phyloP scores from a whole-genome alignment of 1,284 basidiomycete genomes.

The Leccinum fallax region DNA sequence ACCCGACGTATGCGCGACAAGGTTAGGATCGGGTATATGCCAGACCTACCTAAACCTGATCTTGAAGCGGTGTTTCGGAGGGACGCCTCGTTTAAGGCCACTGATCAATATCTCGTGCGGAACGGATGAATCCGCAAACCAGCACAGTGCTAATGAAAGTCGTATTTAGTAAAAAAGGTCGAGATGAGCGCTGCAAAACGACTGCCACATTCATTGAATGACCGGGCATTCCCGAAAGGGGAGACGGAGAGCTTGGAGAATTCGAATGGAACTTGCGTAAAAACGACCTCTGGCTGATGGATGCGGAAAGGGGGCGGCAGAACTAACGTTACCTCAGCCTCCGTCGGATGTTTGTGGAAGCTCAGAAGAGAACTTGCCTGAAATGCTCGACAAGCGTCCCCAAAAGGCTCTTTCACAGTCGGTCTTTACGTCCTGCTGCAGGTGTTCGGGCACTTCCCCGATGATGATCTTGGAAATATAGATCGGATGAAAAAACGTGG shows the following conservation, averaged over 20 bases:
- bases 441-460: slow-evolving; percentile 58
- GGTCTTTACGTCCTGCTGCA: slow-evolving; percentile 45
- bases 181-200: slow-evolving; percentile 16
- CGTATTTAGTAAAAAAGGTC: slow-evolving; percentile 5
- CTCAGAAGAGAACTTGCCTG: slow-evolving; percentile 33
- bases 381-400: slow-evolving; percentile 45
- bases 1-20: slow-evolving; percentile 4
- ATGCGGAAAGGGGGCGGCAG: slow-evolving; percentile 50
- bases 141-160: slow-evolving; percentile 59
- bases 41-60: slow-evolving; percentile 59
- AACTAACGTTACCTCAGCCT: slow-evolving; percentile 24
- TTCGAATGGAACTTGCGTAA: slow-evolving; percentile 60
- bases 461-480: slow-evolving; percentile 70
- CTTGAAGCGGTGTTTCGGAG: slow-evolving; percentile 65
- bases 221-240: slow-evolving; percentile 37
- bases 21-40: neutral
- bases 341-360: neutral
- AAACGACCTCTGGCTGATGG: slow-evolving; percentile 52
- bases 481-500: slow-evolving; percentile 59
- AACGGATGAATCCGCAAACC: slow-evolving; percentile 53
- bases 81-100: slow-evolving; percentile 73
- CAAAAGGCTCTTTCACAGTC: slow-evolving; percentile 68
- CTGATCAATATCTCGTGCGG: slow-evolving; percentile 68
- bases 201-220: slow-evolving; percentile 65
- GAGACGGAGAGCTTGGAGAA: slow-evolving; percentile 54